phyloP scores from a whole-genome alignment of 768 basidiomycete species.

The Lyophyllum shimeji region DNA sequence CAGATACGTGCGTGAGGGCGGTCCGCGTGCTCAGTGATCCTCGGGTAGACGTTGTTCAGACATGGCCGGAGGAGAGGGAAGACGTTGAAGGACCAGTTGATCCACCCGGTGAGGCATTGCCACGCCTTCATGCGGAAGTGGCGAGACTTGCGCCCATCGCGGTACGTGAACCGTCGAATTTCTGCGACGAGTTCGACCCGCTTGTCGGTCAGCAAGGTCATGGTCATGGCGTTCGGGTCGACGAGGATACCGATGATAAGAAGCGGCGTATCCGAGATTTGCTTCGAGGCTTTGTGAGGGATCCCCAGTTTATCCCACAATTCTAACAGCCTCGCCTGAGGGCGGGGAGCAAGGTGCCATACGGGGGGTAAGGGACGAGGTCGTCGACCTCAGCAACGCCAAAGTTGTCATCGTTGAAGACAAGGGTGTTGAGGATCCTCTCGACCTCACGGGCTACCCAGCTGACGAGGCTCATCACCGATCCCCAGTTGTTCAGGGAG shows the following conservation, averaged over 20 bases:
- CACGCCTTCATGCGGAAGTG: constrained; percentile 3
- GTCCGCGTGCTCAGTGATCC: constrained; percentile 19
- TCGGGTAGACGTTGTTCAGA: constrained; percentile 28
- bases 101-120: constrained; percentile 29
- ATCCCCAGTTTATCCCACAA: no score
- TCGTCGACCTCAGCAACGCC: no score
- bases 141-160: not conserved
- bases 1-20: constrained; percentile 19
- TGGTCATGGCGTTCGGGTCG: no score
- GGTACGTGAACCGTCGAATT: constrained; percentile 4
- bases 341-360: no score
- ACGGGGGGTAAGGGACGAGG: no score
- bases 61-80: constrained; percentile 28
- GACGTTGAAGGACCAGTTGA: constrained; percentile 41
- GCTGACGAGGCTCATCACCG: constrained; percentile 29
- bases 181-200: constrained; percentile 12
- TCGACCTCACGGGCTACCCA: constrained; percentile 32
- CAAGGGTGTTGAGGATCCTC: constrained; percentile 18
- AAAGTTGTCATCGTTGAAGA: constrained; percentile 9
- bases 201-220: constrained; percentile 29
- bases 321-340: no score
- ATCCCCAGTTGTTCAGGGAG: constrained; percentile 22
- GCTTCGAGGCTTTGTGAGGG: no score
- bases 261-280: no score
- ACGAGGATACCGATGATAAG: no score